Percentiles rank a stretch among this genome's conserved stretches.
phyloP scores from a whole-genome alignment of 331 rosid genomes.

The Dryas integrifolia region DNA sequence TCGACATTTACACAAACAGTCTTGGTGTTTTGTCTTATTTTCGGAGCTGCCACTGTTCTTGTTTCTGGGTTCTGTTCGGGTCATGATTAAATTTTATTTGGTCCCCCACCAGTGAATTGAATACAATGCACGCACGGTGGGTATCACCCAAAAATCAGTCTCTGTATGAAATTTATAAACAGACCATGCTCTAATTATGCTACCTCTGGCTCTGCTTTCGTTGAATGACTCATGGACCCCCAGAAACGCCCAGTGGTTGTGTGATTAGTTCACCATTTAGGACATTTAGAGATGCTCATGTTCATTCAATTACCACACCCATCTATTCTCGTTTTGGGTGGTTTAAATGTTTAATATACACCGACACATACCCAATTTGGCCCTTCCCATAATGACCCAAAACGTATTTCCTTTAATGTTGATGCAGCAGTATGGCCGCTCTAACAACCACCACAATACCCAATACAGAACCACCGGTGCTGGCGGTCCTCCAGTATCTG shows the following conservation, averaged over 20 bases:
- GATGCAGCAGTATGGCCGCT: conserved; percentile 70
- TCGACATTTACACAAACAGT: not conserved
- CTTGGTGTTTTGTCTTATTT: not conserved
- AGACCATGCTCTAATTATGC: not conserved
- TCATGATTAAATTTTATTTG: not conserved
- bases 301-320: not conserved
- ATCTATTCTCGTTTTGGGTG: not conserved
- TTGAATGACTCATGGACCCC: conserved; percentile 37
- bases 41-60: not conserved
- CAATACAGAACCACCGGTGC: conserved; percentile 33
- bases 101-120: conserved; percentile 19
- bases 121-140: conserved; percentile 10
- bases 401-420: not conserved
- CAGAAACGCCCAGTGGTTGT: conserved; percentile 11
- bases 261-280: conserved; percentile 6
- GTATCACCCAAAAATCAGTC: conserved; percentile 26
- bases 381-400: conserved; percentile 14
- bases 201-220: conserved; percentile 5
- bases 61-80: not conserved
- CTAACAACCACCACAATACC: conserved; percentile 35
- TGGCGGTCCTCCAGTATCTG: conserved; percentile 11
- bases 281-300: no score
- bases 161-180: conserved; percentile 10
- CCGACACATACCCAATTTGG: not conserved
- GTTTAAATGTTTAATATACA: not conserved